Percentiles rank a stretch among this genome's conserved stretches.
Evolutionary conservation across 176 grass and related monocot species (phyloP).

Genomic region (Oryza coarctata): DNA sequence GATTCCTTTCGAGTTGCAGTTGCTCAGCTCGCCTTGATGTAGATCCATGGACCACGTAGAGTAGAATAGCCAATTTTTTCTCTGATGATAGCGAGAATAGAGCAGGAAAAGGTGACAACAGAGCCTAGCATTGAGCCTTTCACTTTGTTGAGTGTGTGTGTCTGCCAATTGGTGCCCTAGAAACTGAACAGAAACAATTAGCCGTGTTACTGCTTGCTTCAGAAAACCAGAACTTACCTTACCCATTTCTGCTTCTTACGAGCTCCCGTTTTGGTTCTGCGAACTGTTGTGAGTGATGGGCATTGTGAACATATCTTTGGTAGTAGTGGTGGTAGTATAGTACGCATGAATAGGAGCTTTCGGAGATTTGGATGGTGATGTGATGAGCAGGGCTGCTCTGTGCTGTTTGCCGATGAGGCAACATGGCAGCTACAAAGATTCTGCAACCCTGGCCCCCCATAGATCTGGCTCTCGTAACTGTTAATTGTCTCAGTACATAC

Average conservation of each 20-base stretch:
- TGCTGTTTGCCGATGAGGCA: conserved; percentile 23
- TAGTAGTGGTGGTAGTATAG: background rate
- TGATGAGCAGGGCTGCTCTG: conserved; percentile 6
- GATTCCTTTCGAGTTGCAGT: conserved; percentile 9
- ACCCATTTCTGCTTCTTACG: background rate
- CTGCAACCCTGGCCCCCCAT: background rate
- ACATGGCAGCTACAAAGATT: conserved; percentile 32
- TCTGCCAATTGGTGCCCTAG: background rate
- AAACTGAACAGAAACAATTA: background rate
- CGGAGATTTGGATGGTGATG: background rate
- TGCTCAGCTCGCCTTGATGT: background rate
- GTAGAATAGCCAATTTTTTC: background rate
- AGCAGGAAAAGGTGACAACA: background rate
- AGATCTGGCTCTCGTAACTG: conserved; percentile 3
- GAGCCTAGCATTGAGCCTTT: background rate
- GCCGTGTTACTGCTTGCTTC: background rate
- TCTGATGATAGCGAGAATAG: background rate
- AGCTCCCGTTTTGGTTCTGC: background rate
- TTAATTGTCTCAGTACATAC: background rate
- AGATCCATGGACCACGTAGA: conserved; percentile 34
- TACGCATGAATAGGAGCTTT: conserved; percentile 9
- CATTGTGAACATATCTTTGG: background rate
- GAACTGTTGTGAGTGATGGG: background rate
- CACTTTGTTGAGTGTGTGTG: background rate
- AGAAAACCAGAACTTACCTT: background rate